These are phyloP conservation scores for Rhazya stricta DNA, from an alignment of 257 asterid species.

Conservation along the genomic window DNA sequence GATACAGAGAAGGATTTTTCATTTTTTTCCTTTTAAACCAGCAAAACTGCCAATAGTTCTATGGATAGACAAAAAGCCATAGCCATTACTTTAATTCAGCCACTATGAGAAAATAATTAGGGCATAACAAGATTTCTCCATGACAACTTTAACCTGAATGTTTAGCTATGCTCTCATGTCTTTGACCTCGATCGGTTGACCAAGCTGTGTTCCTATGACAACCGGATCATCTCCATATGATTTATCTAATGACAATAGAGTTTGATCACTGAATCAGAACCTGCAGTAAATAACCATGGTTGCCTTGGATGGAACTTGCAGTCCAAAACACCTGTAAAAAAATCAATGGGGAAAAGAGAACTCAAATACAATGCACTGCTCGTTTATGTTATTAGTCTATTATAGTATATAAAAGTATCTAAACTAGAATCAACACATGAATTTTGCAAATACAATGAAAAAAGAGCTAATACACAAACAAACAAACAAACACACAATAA, in stretches of 20 bases:
- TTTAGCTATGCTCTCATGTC: background rate
- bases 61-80: background rate
- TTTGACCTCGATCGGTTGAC: background rate
- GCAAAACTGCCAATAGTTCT: background rate
- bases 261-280: constrained; percentile 78
- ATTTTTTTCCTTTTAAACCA: no score
- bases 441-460: background rate
- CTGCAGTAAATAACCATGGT: constrained; percentile 95
- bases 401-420: no score
- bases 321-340: constrained; percentile 78
- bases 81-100: background rate
- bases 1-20: background rate
- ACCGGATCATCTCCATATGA: background rate
- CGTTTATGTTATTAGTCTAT: background rate
- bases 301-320: constrained; percentile 96
- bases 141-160: background rate
- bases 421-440: background rate
- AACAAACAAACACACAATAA: background rate
- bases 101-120: background rate
- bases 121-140: background rate
- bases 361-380: background rate
- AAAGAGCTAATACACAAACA: background rate
- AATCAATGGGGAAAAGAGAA: background rate
- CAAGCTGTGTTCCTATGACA: background rate
- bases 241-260: constrained; percentile 59